Evolutionary conservation across 2,329 filamentous ascomycete genomes (phyloP), one percentile per base, ranked within the genome.

Genomic region (Fusarium coicis): DNA sequence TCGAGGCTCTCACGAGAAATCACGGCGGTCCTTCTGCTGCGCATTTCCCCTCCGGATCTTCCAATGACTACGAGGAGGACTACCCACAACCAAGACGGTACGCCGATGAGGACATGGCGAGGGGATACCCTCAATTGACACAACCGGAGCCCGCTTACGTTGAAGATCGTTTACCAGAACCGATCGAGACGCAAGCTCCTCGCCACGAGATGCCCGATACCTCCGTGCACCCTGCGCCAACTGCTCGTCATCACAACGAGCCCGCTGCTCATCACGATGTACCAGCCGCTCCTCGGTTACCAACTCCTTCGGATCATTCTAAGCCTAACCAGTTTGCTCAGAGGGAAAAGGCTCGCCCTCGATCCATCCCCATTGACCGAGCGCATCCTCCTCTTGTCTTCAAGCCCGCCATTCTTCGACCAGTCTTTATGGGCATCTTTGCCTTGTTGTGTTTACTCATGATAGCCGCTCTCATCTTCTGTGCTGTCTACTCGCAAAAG

Each of bases 1-100:
- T 98, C 71, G 93, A 97, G 72, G 94, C 96, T 71, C 85, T 98
- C 75, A 97, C 94, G 10, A 87, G 92, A 53, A 90, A 93, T 77
- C 91, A 91, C 64, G 90, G 93, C 68, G 86, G 90, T 10, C 83
- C 85, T 64, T 86, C 87, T 15, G 84, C 87, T 62, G 84, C 86
- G 61, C 83, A 88, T 74, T 86, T 89, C 58, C 81, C 86, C 60
- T 85, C 86, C 9, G 77, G 74, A 37, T 79, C 78, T 63, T 82
- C 79, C n/a, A 79, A 80, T 12, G 77, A 74, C 42, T 80, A 72
- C 10, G 70, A 80, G 9, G 71, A 80, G 28, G 70, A 85, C 44
- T 79, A 80, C 65, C 73, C 76, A 16, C 69, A 68, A 37, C 65
- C 73, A 16, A 75, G 70, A 26, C 71, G 68, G 53, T 52, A 75